Base-by-base conservation (phyloP, 495 filamentous ascomycete genomes). In the Astrocystis sublimbata region DNA sequence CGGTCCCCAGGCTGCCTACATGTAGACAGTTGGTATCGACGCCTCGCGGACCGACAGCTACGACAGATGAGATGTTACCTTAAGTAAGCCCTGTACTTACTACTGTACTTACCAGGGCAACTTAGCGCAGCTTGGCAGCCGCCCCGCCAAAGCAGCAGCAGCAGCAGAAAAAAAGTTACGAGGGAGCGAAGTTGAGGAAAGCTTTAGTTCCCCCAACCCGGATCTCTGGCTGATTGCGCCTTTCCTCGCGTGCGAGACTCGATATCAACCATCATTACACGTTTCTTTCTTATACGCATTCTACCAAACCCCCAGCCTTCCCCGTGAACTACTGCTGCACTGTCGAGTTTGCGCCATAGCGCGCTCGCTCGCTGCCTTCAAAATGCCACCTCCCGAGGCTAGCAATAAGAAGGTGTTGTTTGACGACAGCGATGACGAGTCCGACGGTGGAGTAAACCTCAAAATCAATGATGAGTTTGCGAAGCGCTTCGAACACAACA, bases 391-490 rank as follows among this genome's bases (percentile, higher is more conserved):
- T 35, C 36, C 65, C 21, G 60, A 65, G 31, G 49, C 63, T 23
- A 67, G 69, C 17, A 79, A 70, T 52, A 79, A 72, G 56, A 54
- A 70, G 64, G 56, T 28, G 10, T 45, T 76, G 58, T 62, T 71
- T 59, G 55, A 75, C 42, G 75, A 78, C 59, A 80, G 74, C 68
- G 79, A 82, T 31, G 77, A 78, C 57, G 79, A 82, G 64, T 77
- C 85, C 62, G 79, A 84, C 21, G 80, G 75, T 26, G 81, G 79
- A 41, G 76, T 81, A 36, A 76, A 70, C 28, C 84, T 97, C 75
- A 92, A 89, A 68, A 86, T 98, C 78, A 98, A 98, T 74, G 81
- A 90, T 68, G 91, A 93, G 54, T 98, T 89, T 72, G 94, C 94
- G 57, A 85, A 85, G 65, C 81, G 91, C 38, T 98, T 97, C 68